These are phyloP conservation scores for Botryobasidium botryosum DNA, from an alignment of 768 basidiomycete genomes.

Conservation along the genomic window DNA sequence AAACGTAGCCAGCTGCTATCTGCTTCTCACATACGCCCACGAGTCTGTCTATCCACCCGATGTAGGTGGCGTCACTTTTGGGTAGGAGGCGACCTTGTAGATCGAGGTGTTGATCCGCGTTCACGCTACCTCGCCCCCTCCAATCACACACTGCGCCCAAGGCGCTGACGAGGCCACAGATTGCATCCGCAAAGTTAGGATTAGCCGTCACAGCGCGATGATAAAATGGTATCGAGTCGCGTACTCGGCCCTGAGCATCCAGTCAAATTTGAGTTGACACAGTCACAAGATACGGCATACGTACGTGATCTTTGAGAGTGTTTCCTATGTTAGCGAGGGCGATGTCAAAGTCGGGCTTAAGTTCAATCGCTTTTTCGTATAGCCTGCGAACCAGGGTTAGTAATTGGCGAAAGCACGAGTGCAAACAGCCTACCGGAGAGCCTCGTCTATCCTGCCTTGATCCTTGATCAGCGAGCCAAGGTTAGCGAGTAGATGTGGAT, in stretches of 20 bases:
- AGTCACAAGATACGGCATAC: constrained; percentile 7
- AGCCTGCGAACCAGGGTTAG: constrained; percentile 16
- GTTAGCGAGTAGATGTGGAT: constrained; percentile 35
- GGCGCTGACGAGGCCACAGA: constrained; percentile 32
- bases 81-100: background rate
- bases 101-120: constrained; percentile 14
- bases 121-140: constrained; percentile 26
- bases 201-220: constrained; percentile 27
- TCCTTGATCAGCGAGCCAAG: constrained; percentile 35
- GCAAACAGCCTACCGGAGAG: too few species aligned
- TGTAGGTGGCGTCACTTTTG: constrained; percentile 6
- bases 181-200: constrained; percentile 30
- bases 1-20: constrained; percentile 20
- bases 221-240: constrained; percentile 32
- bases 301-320: constrained; percentile 31
- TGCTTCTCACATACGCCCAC: constrained; percentile 25
- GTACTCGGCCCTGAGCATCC: constrained; percentile 22
- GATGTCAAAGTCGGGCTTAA: constrained; percentile 32
- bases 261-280: background rate
- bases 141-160: constrained; percentile 32
- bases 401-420: background rate
- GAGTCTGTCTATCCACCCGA: constrained; percentile 24
- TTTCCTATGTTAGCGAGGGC: constrained; percentile 36
- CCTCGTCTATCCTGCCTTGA: constrained; percentile 26
- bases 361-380: constrained; percentile 25